Percentiles rank a stretch among this genome's conserved stretches.
phyloP scores from a whole-genome alignment of 768 basidiomycete species.

The Pisolithus microcarpus region DNA sequence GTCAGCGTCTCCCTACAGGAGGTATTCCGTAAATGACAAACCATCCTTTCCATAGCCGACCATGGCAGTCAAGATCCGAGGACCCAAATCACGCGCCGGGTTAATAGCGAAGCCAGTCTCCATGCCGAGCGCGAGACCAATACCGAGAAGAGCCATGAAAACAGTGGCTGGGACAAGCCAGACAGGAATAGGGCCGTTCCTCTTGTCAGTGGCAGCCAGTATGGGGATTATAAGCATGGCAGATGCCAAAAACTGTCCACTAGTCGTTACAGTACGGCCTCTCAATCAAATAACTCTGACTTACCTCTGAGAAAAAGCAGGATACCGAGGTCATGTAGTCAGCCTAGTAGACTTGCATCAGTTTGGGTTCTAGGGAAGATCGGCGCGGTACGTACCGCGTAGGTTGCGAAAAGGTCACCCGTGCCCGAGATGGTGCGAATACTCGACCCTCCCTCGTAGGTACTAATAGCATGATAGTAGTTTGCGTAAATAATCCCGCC shows the following conservation, averaged over 20 bases:
- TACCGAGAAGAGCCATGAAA: constrained; percentile 51
- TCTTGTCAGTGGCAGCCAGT: constrained; percentile 46
- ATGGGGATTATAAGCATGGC: constrained; percentile 49
- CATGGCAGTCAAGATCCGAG: constrained; percentile 62
- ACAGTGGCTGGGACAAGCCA: constrained; percentile 50
- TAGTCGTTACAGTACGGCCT: background rate
- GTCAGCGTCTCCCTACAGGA: background rate
- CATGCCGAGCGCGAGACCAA: constrained; percentile 53
- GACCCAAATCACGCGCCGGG: constrained; percentile 68
- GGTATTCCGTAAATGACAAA: constrained; percentile 28
- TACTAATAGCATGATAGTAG: constrained; percentile 60
- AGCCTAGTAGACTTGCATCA: constrained; percentile 23
- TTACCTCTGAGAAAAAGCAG: constrained; percentile 41
- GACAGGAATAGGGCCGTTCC: constrained; percentile 41
- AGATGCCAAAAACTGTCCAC: constrained; percentile 45
- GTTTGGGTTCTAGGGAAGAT: background rate
- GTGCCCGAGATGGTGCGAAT: constrained; percentile 54
- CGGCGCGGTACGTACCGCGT: constrained; percentile 37
- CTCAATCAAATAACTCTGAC: background rate
- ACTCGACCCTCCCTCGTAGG: constrained; percentile 49
- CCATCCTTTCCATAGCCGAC: constrained; percentile 53
- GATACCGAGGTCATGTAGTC: constrained; percentile 38
- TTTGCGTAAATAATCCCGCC: constrained; percentile 54
- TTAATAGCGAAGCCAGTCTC: constrained; percentile 63
- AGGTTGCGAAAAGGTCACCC: constrained; percentile 53